phyloP scores from a whole-genome alignment of 257 asterid genomes.

The Buddleja alternifolia region DNA sequence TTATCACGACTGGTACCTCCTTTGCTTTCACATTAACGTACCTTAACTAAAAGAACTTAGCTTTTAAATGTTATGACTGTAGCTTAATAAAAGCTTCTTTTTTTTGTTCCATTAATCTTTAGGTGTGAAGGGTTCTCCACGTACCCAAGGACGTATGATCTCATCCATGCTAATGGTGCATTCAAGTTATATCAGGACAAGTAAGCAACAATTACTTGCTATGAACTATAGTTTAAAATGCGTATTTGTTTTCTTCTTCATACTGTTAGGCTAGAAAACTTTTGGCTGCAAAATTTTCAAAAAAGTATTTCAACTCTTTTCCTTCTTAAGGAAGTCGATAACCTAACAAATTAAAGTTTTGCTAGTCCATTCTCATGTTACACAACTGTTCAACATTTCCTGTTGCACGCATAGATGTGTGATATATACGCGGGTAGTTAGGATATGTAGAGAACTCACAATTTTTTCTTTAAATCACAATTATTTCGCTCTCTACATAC shows the following conservation, averaged over 20 bases:
- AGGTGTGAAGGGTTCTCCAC: constrained; percentile 99
- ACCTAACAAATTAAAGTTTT: too few relatives aligned
- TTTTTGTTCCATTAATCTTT: constrained; percentile 5
- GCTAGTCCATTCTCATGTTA: too few relatives aligned
- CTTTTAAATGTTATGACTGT: constrained; percentile 10
- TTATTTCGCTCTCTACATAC: too few relatives aligned
- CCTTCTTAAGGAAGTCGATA: too few relatives aligned
- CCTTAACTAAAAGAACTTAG: not conserved
- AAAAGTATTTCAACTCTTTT: too few relatives aligned
- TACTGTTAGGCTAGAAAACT: too few relatives aligned
- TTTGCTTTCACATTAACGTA: constrained; percentile 3
- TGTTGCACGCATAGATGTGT: too few relatives aligned
- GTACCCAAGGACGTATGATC: constrained; percentile 92
- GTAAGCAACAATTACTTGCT: constrained; percentile 44
- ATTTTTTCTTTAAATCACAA: too few relatives aligned
- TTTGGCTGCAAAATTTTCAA: too few relatives aligned
- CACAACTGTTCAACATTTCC: too few relatives aligned
- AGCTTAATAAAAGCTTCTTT: constrained; percentile 1
- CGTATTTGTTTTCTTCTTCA: not conserved
- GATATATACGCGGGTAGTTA: too few relatives aligned
- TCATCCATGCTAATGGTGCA: constrained; percentile 72
- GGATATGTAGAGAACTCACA: too few relatives aligned
- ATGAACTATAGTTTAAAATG: constrained; percentile 3
- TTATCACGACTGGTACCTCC: constrained; percentile 82
- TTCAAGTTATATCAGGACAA: constrained; percentile 77